A percentile compares a stretch with the other conserved stretches of the same genome.
phyloP scores from a whole-genome alignment of 75 land plant genomes.

The Cupressus sempervirens region DNA sequence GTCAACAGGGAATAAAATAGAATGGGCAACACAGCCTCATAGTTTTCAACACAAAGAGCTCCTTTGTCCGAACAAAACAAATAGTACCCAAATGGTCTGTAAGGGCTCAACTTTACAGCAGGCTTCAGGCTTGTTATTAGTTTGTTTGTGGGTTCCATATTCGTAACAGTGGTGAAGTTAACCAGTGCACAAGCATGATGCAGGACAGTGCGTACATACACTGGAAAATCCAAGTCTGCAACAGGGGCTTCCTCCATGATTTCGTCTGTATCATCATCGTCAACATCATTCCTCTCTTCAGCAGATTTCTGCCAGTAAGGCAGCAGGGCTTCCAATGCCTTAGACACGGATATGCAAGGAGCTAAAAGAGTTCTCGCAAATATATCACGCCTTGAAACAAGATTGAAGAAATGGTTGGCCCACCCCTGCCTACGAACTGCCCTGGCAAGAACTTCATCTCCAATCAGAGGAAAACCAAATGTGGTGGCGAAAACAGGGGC shows the following conservation, averaged over 20 bases:
- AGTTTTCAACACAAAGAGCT: not conserved
- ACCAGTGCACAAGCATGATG: not conserved
- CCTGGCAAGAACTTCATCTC: slow-evolving; percentile 36
- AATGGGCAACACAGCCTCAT: not conserved
- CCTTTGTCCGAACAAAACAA: too few species aligned
- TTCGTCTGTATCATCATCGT: not conserved
- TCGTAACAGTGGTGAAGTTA: not conserved
- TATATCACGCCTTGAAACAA: slow-evolving; percentile 44
- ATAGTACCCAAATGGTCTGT: not conserved
- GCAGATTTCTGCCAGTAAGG: slow-evolving; percentile 15
- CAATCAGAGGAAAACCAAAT: slow-evolving; percentile 70
- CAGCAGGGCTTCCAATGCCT: slow-evolving; percentile 24
- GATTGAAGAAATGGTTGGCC: slow-evolving; percentile 36
- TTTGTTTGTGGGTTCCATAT: not conserved
- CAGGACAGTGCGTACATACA: not conserved
- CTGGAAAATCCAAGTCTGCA: not conserved
- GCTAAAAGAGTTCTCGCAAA: slow-evolving; percentile 47
- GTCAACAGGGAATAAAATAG: not conserved
- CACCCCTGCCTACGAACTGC: slow-evolving; percentile 46
- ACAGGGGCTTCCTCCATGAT: not conserved
- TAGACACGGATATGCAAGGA: slow-evolving; percentile 29
- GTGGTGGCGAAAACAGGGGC: slow-evolving; percentile 35
- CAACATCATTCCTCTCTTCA: not conserved
- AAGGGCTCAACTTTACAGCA: not conserved
- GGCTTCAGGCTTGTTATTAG: not conserved